A percentile compares a stretch with the other conserved stretches of the same genome.
phyloP scores from a whole-genome alignment of 2,329 filamentous ascomycete species.

The Sarocladium kiliense region DNA sequence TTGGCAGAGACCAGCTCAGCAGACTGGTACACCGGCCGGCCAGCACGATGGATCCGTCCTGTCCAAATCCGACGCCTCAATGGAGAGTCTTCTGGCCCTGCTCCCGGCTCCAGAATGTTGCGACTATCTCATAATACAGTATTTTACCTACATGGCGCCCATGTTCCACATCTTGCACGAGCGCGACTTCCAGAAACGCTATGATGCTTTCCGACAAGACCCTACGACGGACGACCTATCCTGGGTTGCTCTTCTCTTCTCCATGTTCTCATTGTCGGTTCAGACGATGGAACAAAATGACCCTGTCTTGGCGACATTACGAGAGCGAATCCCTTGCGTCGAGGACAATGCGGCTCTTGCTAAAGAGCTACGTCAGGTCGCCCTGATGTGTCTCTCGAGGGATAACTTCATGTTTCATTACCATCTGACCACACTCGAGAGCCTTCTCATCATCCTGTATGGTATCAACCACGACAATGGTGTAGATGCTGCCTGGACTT shows the following conservation, averaged over 20 bases:
- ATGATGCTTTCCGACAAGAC: conserved; percentile 10
- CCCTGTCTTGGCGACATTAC: conserved; percentile 10
- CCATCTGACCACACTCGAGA: conserved; percentile 14
- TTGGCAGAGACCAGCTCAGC: not conserved
- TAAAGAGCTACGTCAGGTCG: conserved; percentile 9
- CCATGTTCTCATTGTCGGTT: conserved; percentile 13
- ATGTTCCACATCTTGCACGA: conserved; percentile 16
- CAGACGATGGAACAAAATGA: conserved; percentile 12
- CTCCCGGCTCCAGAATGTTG: conserved; percentile 9
- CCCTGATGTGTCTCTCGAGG: conserved; percentile 13
- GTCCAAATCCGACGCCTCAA: too few species aligned
- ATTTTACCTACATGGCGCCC: conserved; percentile 12
- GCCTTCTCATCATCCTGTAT: conserved; percentile 12
- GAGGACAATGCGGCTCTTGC: not conserved
- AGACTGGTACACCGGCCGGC: not conserved
- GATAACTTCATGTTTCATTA: conserved; percentile 15
- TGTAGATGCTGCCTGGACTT: conserved; percentile 13
- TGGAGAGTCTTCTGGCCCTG: conserved; percentile 10
- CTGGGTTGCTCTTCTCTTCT: conserved; percentile 15
- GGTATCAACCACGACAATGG: conserved; percentile 13
- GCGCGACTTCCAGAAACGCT: conserved; percentile 15
- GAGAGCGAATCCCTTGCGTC: not conserved
- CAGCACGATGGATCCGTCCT: too few species aligned
- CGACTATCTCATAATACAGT: conserved; percentile 13
- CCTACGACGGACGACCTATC: conserved; percentile 9